Evolutionary conservation across 2,329 filamentous ascomycete species (phyloP), one percentile per base, ranked within the genome.

Genomic region (Neobulgaria alba): DNA sequence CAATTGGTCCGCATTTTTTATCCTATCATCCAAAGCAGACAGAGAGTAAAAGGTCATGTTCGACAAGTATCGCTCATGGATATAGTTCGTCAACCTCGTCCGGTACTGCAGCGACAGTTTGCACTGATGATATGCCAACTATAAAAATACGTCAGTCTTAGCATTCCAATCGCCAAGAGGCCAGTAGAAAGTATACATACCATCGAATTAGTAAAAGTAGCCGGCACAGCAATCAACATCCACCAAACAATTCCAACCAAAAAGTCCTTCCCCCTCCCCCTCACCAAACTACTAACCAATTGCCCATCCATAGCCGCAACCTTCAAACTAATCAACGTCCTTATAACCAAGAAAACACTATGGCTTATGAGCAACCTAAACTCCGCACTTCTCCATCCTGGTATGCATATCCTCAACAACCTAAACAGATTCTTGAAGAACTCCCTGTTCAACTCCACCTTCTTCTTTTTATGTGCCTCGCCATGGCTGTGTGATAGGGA

Each of bases 161-260:
- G 20, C 29, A 30, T 10, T 33, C 2, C 5, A 30, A 29, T 8
- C 8, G 14, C 15, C 20, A 30, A 76, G 62, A 63, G 92, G 85
- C 92, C 98, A 96, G 1, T 89, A 95, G 63, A 98, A 98, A 29
- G 92, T 98, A 61, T 96, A 95, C 76, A 63, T 63, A 92, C 85
- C 92, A 98, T 98, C 1, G 89, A 95, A 63, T 98, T 98, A 30
- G 92, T 98, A 61, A 96, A 95, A 0, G 92, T 96, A 1, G 92
- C 92, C 8, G 92, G 92, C 12, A 98, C 74, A 18, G 92, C 90
- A 51, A 98, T 92, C 41, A 90, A 62, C 92, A 98, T 98, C 92
- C 92, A 98, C 88, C 90, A 95, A 4, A 93, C 76, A 54, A 98
- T 79, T 0, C 87, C 80, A 53, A 81, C 79, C 54, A 96, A 59